Evolutionary conservation across 1,139 yeast genomes (phyloP), one percentile per base, ranked within the genome.

Genomic region (Blastobotrys buckinghamii): DNA sequence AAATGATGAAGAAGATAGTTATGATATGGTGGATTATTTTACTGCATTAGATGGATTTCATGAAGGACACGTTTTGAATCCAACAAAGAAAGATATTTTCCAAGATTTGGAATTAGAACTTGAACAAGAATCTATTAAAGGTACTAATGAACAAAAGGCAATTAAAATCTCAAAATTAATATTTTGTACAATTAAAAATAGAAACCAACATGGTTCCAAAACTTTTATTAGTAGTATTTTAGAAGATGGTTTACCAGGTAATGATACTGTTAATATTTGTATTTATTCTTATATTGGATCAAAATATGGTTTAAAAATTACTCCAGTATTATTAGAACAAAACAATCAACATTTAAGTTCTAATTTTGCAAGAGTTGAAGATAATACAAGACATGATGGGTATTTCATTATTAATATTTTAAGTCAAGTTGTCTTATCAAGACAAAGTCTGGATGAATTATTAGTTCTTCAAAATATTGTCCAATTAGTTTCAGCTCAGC

Each of bases 291-390:
- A 50, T 36, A 42, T 48, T 32, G 53, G 50, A 13, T 24, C 40
- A 17, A 35, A 27, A 41, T 48, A 42, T 35, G 51, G 51, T 22
- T 41, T 50, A 35, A 30, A 27, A 13, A 35, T 50, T 17, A 30
- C 50, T 22, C 53, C 53, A 8, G 44, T 50, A 29, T 30, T 50
- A 34, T 38, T 50, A 36, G 35, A 36, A 10, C 44, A 50, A 33
- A 42, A 40, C 15, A 48, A 44, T 34, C 44, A 37, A 15, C 47
- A 40, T 35, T 35, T 48, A 24, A 45, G 41, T 35, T 39, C 51
- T 6, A 48, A 50, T 32, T 50, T 48, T 45, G 53, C 50, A 20
- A 44, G 53, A 20, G 53, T 50, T 15, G 50, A 48, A 9, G 53
- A 50, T 29, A 47, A 46, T 10, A 24, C 42, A 10, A 34, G 43